Evolutionary conservation across 306 rosid species (phyloP).

Genomic region (Rubus parviflorus): DNA sequence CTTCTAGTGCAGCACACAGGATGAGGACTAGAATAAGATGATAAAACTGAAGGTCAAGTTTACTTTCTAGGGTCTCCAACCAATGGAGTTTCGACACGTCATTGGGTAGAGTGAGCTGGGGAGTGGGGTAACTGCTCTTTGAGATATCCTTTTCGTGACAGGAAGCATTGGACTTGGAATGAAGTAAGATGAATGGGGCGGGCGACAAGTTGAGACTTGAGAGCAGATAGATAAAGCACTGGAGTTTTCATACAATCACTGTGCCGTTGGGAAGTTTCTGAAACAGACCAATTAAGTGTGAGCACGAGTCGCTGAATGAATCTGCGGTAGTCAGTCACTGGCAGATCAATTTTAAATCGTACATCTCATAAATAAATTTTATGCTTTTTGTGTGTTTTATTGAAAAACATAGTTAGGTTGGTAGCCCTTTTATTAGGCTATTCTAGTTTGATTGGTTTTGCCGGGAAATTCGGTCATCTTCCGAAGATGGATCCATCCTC

Average conservation of each 20-base stretch:
- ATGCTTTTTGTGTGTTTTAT: neutral
- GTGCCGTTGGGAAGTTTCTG: neutral
- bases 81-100: neutral
- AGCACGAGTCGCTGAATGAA: too few relatives aligned
- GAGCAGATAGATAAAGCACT: neutral
- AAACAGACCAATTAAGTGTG: neutral
- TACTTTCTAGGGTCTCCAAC: neutral
- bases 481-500: too few relatives aligned
- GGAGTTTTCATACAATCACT: neutral
- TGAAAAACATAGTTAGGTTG: too few relatives aligned
- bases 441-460: too few relatives aligned
- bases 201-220: neutral
- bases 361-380: neutral
- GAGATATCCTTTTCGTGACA: constrained; percentile 24
- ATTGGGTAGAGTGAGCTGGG: neutral
- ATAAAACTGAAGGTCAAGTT: constrained; percentile 1
- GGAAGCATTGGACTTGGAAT: neutral
- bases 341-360: neutral
- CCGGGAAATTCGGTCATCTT: too few relatives aligned
- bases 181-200: neutral
- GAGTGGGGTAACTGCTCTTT: neutral
- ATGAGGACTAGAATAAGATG: constrained; percentile 1
- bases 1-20: neutral
- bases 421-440: too few relatives aligned
- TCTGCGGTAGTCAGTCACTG: neutral